phyloP scores from a whole-genome alignment of 441 rosid species.

The Viola pubescens region DNA sequence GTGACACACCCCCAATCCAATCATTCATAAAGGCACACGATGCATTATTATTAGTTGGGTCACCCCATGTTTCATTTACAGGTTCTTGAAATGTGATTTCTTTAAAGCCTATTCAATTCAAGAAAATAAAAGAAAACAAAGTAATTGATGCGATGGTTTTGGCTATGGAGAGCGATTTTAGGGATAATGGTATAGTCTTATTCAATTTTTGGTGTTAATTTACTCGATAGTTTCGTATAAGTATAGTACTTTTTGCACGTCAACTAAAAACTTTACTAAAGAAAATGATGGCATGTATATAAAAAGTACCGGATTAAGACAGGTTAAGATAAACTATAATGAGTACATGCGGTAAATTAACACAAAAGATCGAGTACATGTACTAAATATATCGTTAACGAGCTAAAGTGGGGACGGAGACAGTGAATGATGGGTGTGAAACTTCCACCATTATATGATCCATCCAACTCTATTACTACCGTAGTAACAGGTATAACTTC shows the following conservation, averaged over 20 bases:
- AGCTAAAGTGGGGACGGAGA: neutral
- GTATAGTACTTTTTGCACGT: too few relatives aligned
- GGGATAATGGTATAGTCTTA: too few relatives aligned
- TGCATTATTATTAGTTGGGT: neutral
- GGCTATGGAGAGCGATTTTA: neutral
- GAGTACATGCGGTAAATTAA: too few relatives aligned
- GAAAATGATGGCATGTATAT: too few relatives aligned
- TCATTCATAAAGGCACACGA: neutral
- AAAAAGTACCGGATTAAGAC: too few relatives aligned
- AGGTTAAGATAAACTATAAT: too few relatives aligned
- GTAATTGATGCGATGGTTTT: neutral
- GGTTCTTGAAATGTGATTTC: neutral
- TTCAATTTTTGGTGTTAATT: too few relatives aligned
- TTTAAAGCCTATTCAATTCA: neutral
- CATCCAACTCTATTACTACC: too few relatives aligned
- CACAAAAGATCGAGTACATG: too few relatives aligned
- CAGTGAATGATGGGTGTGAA: neutral
- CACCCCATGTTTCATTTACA: neutral
- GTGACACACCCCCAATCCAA: neutral
- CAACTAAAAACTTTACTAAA: too few relatives aligned
- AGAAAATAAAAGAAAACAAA: neutral
- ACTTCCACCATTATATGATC: neutral
- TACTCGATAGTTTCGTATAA: too few relatives aligned
- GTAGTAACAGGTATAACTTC: conserved; percentile 2
- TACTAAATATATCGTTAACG: too few relatives aligned